Percentiles rank a stretch among this genome's conserved stretches.
Conservation (phyloP, 2,329 filamentous ascomycete genomes). For the Aspergillus sojae region DNA sequence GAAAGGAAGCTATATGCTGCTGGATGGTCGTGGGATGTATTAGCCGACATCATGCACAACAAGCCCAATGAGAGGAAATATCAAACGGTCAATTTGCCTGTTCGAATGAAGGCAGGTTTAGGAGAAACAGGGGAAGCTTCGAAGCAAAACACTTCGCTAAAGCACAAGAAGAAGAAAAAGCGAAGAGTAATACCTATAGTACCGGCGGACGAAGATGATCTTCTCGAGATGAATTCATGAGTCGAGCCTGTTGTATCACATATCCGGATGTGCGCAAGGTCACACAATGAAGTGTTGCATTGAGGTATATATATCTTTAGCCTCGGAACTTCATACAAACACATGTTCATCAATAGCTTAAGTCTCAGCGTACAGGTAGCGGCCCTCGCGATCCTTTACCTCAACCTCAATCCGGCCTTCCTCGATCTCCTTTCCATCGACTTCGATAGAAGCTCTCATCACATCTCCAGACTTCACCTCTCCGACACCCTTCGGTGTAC, state of each 20-base stretch:
- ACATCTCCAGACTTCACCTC: constrained; percentile 82
- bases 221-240: constrained; percentile 11
- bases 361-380: constrained; percentile 77
- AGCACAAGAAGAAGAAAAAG: constrained; percentile 20
- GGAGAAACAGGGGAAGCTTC: background rate
- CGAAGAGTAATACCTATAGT: constrained; percentile 34
- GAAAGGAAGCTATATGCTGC: constrained; percentile 25
- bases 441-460: constrained; percentile 79
- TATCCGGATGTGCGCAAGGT: background rate
- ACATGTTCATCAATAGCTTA: constrained; percentile 34
- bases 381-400: constrained; percentile 76
- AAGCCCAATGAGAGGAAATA: background rate
- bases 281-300: background rate
- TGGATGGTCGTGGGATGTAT: constrained; percentile 31
- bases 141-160: background rate
- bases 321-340: background rate
- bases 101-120: background rate
- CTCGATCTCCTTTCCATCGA: constrained; percentile 79
- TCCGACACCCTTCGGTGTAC: constrained; percentile 94
- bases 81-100: background rate
- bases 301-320: constrained; percentile 10
- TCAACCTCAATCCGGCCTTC: constrained; percentile 82
- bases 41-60: constrained; percentile 14
- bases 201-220: constrained; percentile 30
- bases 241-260: background rate